A percentile compares a stretch with the other conserved stretches of the same genome.
These are phyloP conservation scores for Pyrenopolyporus hunteri DNA, from an alignment of 495 filamentous ascomycete genomes.

Conservation along the genomic window DNA sequence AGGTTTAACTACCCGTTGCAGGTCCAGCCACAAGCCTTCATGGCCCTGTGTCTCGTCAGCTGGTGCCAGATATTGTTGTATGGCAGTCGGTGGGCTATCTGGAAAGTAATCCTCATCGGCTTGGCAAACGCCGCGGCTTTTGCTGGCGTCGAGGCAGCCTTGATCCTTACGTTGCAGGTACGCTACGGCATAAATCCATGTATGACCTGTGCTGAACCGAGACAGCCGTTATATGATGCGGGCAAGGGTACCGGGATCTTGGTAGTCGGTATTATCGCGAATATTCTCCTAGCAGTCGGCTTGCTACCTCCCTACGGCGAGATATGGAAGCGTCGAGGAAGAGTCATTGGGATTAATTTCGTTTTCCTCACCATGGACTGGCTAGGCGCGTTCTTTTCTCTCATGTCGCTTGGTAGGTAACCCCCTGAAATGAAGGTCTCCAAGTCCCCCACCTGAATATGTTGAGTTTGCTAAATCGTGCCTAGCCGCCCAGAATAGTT, in stretches of 20 bases:
- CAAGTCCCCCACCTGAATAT: too few relatives aligned
- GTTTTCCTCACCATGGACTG: slow-evolving; percentile 73
- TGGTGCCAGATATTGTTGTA: slow-evolving; percentile 74
- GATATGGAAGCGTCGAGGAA: slow-evolving; percentile 70
- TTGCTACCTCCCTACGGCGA: slow-evolving; percentile 75
- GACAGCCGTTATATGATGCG: slow-evolving; percentile 55
- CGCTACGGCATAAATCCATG: slow-evolving; percentile 9
- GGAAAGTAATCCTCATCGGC: slow-evolving; percentile 57
- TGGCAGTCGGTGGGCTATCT: slow-evolving; percentile 58
- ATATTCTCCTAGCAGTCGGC: slow-evolving; percentile 64
- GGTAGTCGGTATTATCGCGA: slow-evolving; percentile 64
- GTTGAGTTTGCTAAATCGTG: slow-evolving; percentile 11
- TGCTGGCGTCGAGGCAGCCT: slow-evolving; percentile 62
- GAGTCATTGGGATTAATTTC: slow-evolving; percentile 73
- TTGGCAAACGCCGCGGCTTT: slow-evolving; percentile 52
- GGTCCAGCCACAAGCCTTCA: slow-evolving; percentile 75
- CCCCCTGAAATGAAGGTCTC: neutral
- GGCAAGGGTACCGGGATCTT: slow-evolving; percentile 60
- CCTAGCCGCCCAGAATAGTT: slow-evolving; percentile 67
- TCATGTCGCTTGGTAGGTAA: slow-evolving; percentile 68
- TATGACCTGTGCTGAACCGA: neutral
- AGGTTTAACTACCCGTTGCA: slow-evolving; percentile 78
- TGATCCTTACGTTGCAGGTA: slow-evolving; percentile 69
- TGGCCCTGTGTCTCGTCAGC: slow-evolving; percentile 65
- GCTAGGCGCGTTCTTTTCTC: slow-evolving; percentile 74